Conservation (phyloP, 2,329 filamentous ascomycete species). For the Aspergillus candidus region DNA sequence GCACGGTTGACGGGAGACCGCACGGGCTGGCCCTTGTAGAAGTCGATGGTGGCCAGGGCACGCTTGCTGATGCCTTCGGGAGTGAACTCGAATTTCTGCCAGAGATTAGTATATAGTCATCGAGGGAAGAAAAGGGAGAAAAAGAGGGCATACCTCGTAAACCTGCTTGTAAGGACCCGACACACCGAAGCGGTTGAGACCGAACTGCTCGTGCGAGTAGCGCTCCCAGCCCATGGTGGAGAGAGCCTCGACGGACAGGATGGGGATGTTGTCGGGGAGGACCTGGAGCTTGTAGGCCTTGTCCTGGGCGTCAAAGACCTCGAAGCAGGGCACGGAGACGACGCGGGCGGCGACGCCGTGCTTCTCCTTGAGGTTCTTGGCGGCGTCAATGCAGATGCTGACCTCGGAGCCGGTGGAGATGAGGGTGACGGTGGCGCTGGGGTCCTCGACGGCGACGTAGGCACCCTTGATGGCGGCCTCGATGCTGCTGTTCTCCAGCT, state of each 20-base stretch:
- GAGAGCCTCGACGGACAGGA: conserved; percentile 93
- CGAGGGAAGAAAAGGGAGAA: not conserved
- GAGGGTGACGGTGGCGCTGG: conserved; percentile 79
- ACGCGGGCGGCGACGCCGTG: conserved; percentile 82
- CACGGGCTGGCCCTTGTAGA: conserved; percentile 94
- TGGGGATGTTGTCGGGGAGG: conserved; percentile 87
- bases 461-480: conserved; percentile 90
- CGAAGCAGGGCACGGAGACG: conserved; percentile 92
- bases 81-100: conserved; percentile 97
- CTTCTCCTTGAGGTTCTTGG: conserved; percentile 84
- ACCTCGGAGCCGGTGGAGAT: conserved; percentile 97
- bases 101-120: conserved; percentile 7
- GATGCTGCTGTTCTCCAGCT: conserved; percentile 89
- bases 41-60: conserved; percentile 83
- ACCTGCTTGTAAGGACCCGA: conserved; percentile 97
- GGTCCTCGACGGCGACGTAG: conserved; percentile 79
- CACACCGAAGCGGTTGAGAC: conserved; percentile 97
- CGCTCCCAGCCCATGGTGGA: conserved; percentile 97
- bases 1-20: conserved; percentile 95
- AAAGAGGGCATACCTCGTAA: conserved; percentile 62
- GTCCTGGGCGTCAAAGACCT: conserved; percentile 88
- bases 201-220: conserved; percentile 99
- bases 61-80: conserved; percentile 95
- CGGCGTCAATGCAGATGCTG: conserved; percentile 83
- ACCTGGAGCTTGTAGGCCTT: conserved; percentile 94